Conservation (phyloP, 805 yeast genomes). For the Wickerhamomyces alni region DNA sequence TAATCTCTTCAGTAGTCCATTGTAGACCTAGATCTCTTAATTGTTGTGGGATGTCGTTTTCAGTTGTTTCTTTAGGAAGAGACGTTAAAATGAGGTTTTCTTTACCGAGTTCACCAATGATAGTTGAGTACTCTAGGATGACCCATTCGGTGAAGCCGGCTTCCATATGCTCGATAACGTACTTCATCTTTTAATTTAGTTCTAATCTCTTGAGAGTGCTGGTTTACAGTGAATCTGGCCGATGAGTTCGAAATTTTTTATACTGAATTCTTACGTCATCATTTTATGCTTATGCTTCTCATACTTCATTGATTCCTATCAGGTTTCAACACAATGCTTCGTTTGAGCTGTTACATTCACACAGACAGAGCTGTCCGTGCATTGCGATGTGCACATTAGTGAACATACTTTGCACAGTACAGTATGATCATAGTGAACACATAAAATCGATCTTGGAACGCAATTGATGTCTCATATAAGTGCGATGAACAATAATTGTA, state of each 20-base stretch:
- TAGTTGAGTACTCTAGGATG: slow-evolving; percentile 75
- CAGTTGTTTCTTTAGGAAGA: slow-evolving; percentile 57
- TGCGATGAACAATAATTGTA: too few relatives aligned
- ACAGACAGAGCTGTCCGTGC: too few relatives aligned
- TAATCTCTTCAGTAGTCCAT: slow-evolving; percentile 76
- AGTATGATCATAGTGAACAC: too few relatives aligned
- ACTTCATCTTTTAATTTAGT: slow-evolving; percentile 50
- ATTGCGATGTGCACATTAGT: too few relatives aligned
- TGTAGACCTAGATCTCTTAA: slow-evolving; percentile 59
- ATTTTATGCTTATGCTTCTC: too few relatives aligned
- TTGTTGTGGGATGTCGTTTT: slow-evolving; percentile 55
- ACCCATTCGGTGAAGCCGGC: slow-evolving; percentile 97
- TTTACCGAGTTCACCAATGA: slow-evolving; percentile 75
- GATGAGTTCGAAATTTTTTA: not conserved
- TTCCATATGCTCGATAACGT: slow-evolving; percentile 96
- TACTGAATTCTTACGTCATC: not conserved
- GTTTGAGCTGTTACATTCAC: not conserved
- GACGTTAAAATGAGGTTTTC: slow-evolving; percentile 74
- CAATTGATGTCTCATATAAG: too few relatives aligned
- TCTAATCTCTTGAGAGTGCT: too few relatives aligned
- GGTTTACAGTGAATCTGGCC: not conserved
- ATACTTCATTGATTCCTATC: too few relatives aligned
- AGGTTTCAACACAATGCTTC: too few relatives aligned
- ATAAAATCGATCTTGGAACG: too few relatives aligned
- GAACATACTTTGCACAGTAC: too few relatives aligned